Evolutionary conservation across 768 basidiomycete genomes (phyloP).

Genomic region (Termitomyces sp.): DNA sequence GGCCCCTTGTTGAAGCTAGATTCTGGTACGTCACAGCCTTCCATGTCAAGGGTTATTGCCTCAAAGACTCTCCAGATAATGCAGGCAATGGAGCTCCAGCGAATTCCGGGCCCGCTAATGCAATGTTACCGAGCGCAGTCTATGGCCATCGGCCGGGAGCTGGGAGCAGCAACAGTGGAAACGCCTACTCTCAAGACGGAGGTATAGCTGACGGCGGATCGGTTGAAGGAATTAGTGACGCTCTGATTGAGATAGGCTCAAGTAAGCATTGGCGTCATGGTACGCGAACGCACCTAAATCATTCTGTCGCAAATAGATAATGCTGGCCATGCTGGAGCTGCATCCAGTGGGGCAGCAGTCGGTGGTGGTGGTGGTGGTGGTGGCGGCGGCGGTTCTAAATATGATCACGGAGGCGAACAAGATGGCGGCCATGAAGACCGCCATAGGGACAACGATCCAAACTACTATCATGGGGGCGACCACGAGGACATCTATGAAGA

Average conservation of each 20-base stretch:
- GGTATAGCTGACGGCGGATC: slow-evolving; percentile 30
- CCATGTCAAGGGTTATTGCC: not conserved
- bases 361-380: slow-evolving; percentile 3
- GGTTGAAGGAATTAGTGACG: slow-evolving; percentile 14
- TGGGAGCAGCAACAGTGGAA: slow-evolving; percentile 16
- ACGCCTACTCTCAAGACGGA: slow-evolving; percentile 23
- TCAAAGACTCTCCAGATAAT: slow-evolving; percentile 11
- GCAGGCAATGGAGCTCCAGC: slow-evolving; percentile 29
- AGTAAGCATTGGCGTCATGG: slow-evolving; percentile 18
- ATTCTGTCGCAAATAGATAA: slow-evolving; percentile 25
- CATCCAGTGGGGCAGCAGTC: slow-evolving; percentile 22
- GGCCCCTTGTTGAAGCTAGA: slow-evolving; percentile 15
- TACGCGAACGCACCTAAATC: slow-evolving; percentile 1
- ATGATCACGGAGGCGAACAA: not conserved
- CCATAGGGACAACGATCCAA: not conserved
- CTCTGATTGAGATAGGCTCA: slow-evolving; percentile 25
- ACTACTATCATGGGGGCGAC: not conserved
- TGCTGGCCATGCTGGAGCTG: slow-evolving; percentile 27
- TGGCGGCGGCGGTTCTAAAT: not conserved
- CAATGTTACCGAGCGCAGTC: not conserved
- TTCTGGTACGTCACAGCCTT: slow-evolving; percentile 20
- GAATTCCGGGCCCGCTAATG: slow-evolving; percentile 22
- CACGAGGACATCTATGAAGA: not conserved
- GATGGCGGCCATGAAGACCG: not conserved
- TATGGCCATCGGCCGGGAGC: not conserved